Conservation (phyloP, 2,329 filamentous ascomycete genomes). For the Hymenoscyphus infarciens region DNA sequence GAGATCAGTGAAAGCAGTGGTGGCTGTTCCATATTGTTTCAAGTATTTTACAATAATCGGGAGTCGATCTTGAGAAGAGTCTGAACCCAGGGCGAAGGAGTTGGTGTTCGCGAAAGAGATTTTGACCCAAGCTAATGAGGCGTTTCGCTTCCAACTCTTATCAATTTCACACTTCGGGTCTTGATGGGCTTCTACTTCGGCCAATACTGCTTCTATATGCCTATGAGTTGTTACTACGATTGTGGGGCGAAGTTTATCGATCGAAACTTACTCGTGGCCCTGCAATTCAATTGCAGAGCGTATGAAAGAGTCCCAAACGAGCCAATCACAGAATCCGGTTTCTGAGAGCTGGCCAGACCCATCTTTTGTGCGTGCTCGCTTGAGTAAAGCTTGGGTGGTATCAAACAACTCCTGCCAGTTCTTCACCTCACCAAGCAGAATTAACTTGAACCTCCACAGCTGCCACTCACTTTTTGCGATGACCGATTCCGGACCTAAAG, state of each 20-base stretch:
- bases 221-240: constrained; percentile 15
- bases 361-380: constrained; percentile 32
- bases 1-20: constrained; percentile 33
- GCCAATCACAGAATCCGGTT: constrained; percentile 33
- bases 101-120: constrained; percentile 23
- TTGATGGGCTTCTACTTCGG: constrained; percentile 33
- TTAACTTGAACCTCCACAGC: constrained; percentile 33
- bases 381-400: constrained; percentile 27
- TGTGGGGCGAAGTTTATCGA: neutral
- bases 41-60: constrained; percentile 30
- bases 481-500: constrained; percentile 33
- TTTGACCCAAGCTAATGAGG: constrained; percentile 32
- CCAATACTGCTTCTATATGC: constrained; percentile 20
- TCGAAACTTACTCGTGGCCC: constrained; percentile 25
- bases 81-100: constrained; percentile 10
- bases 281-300: constrained; percentile 27
- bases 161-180: constrained; percentile 31
- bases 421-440: constrained; percentile 24
- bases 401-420: constrained; percentile 33
- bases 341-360: constrained; percentile 28
- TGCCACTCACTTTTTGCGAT: constrained; percentile 36
- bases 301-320: constrained; percentile 34
- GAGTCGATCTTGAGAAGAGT: constrained; percentile 14
- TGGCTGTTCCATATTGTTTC: constrained; percentile 30
- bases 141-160: constrained; percentile 36